Evolutionary conservation across 495 filamentous ascomycete genomes (phyloP), one percentile per base, ranked within the genome.

Genomic region (Annulohypoxylon stygium): DNA sequence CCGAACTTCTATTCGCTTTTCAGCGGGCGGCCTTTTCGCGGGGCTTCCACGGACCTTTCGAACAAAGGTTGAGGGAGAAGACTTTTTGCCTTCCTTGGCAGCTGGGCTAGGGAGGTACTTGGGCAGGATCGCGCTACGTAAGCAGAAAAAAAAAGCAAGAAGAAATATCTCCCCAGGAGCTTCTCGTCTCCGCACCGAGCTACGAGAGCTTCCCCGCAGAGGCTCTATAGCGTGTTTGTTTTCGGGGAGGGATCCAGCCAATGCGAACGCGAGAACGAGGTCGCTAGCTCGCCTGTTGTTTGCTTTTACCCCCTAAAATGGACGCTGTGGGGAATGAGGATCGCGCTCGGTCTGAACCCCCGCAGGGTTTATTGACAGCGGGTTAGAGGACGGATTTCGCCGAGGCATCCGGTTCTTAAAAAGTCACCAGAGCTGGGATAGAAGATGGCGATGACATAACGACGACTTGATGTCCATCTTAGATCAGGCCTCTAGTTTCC

Each of bases 21-120:
- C 36, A 5, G 53, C 30, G 10, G 26, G 60, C 73, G 73, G 73
- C 69, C 43, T 14, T 69, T 75, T 75, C 61, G 43, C 73, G 73
- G 73, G 63, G 69, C 73, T 75, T 75, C 69, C 69, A 61, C 73
- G 73, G 73, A 72, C 45, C 59, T 72, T 72, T 53, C 48, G 26
- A 25, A 26, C 23, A 25, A 54, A 54, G 50, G 25, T 18, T 7
- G 25, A 54, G 11, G 50, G 0, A 7, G 9, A 51, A 51, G 48
- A 51, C 48, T 51, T 23, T 25, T 51, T 51, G 23, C 4, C 48
- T 26, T 12, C 18, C 48, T 43, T 43, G 39, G 39, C 23, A 51
- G 48, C 45, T 16, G 4, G 6, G n/a, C n/a, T n/a, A n/a, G n/a
- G n/a, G n/a, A n/a, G 18, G 43, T 48, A 23, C 16, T 7, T 23